phyloP scores from a whole-genome alignment of 2,329 filamentous ascomycete species.

The Colletotrichum karsti region DNA sequence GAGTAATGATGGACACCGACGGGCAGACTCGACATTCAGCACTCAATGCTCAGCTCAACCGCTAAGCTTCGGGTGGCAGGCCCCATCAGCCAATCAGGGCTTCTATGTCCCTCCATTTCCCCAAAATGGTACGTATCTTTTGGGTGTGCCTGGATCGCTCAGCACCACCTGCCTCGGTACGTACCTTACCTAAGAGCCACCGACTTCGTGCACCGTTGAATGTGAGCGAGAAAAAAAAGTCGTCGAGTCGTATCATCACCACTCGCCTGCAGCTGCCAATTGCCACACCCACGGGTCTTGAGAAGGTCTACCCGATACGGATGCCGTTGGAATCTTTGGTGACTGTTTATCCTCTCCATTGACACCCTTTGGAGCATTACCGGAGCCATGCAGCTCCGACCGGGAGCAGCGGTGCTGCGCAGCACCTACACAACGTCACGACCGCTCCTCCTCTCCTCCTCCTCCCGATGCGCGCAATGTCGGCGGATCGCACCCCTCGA shows the following conservation, averaged over 20 bases:
- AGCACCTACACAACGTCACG: conserved; percentile 38
- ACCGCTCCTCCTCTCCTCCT: conserved; percentile 25
- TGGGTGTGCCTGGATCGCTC: background rate
- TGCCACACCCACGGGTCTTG: background rate
- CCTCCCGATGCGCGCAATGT: conserved; percentile 44
- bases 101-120: background rate
- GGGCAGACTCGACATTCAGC: background rate
- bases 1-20: conserved; percentile 1
- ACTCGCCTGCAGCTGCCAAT: conserved; percentile 12
- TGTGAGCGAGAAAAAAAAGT: conserved; percentile 22
- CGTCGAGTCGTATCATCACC: conserved; percentile 9
- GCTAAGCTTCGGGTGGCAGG: background rate
- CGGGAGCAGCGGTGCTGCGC: conserved; percentile 60
- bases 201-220: background rate
- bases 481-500: conserved; percentile 40
- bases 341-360: background rate
- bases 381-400: conserved; percentile 61
- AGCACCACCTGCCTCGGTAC: background rate
- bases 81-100: background rate
- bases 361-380: conserved; percentile 30
- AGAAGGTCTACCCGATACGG: background rate
- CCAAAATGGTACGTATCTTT: background rate
- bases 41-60: background rate
- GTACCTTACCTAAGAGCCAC: conserved; percentile 22
- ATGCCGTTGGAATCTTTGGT: conserved; percentile 1